These are phyloP conservation scores for Schizochytrium sp. DNA, from an alignment of 108 stramenopile species.

Conservation along the genomic window DNA sequence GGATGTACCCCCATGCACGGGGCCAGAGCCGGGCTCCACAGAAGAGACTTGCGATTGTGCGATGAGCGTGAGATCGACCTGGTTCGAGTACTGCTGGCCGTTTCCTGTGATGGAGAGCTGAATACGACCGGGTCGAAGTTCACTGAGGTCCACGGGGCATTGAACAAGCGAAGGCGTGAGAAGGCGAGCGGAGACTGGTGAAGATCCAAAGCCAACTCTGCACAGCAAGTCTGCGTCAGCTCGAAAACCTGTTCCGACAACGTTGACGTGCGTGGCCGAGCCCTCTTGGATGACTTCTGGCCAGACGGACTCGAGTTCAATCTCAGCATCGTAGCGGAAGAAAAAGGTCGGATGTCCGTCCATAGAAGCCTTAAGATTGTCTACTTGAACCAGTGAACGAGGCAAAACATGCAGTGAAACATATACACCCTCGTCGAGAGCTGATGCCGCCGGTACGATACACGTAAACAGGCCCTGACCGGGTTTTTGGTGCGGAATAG, in stretches of 20 bases:
- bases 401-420: neutral
- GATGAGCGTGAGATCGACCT: neutral
- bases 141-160: neutral
- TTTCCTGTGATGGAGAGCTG: neutral
- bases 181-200: neutral
- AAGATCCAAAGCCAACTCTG: neutral
- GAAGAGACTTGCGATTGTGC: neutral
- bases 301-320: neutral
- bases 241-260: neutral
- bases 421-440: no score
- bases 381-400: neutral
- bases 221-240: neutral
- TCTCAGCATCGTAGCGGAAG: neutral
- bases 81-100: neutral
- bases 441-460: no score
- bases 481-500: neutral
- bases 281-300: neutral
- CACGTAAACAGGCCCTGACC: no score
- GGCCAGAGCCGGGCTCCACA: neutral
- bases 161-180: neutral
- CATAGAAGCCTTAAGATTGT: neutral
- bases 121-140: neutral
- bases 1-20: neutral
- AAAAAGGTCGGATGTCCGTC: neutral
- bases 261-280: neutral